Conservation (phyloP, 148 eudicot species). For the Nyssa sinensis region DNA sequence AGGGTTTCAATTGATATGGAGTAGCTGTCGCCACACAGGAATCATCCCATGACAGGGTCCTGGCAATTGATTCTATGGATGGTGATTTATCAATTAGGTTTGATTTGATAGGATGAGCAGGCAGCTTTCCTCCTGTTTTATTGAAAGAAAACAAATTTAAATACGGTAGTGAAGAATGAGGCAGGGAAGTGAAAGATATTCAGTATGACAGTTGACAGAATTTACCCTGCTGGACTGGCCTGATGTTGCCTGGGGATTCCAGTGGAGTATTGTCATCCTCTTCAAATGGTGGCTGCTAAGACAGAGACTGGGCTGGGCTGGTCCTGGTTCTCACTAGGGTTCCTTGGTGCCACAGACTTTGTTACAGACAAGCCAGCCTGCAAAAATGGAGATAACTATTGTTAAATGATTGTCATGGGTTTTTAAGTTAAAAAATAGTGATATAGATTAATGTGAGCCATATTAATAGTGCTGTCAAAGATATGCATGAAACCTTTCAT, state of each 20-base stretch:
- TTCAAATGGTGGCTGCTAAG: conserved; percentile 62
- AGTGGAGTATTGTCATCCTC: conserved; percentile 52
- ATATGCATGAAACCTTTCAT: neutral
- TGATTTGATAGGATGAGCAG: conserved; percentile 37
- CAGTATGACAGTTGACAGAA: neutral
- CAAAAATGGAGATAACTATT: conserved; percentile 9
- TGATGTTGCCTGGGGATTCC: conserved; percentile 31
- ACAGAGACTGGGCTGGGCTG: conserved; percentile 97
- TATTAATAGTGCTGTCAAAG: neutral
- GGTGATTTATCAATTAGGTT: conserved; percentile 95
- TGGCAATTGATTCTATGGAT: conserved; percentile 87
- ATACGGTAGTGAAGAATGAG: too few species aligned
- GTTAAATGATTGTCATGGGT: neutral
- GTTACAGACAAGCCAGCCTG: conserved; percentile 45
- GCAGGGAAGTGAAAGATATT: neutral
- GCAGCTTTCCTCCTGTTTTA: conserved; percentile 46
- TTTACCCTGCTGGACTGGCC: conserved; percentile 57
- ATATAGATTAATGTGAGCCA: neutral
- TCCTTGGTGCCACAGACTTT: conserved; percentile 35
- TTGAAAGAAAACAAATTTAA: conserved; percentile 6
- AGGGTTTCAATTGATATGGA: conserved; percentile 35
- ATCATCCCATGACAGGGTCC: conserved; percentile 82
- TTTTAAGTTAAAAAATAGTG: neutral
- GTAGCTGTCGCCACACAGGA: conserved; percentile 41
- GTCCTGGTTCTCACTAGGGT: conserved; percentile 59